A percentile compares a stretch with the other conserved stretches of the same genome.
phyloP scores from a whole-genome alignment of 208 protist species.

The Acanthamoeba polyphaga region DNA sequence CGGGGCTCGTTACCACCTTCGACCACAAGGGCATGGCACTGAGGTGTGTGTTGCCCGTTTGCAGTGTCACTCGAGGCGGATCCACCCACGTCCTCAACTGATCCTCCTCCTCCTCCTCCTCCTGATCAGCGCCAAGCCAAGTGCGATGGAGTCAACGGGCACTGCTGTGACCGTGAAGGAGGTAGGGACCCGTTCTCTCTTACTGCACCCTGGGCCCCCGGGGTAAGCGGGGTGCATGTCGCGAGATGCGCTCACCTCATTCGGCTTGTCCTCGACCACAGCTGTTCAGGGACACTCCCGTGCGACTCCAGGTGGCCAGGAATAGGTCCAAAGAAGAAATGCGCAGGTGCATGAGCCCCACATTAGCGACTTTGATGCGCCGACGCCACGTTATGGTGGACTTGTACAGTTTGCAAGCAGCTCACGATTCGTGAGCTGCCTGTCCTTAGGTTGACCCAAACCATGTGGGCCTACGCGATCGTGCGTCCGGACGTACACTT shows the following conservation, averaged over 20 bases:
- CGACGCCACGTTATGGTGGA: no score
- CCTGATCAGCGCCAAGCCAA: background rate
- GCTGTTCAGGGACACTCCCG: background rate
- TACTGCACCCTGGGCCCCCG: no score
- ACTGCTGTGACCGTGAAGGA: background rate
- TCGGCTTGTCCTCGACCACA: background rate
- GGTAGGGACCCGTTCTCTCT: background rate
- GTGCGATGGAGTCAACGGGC: background rate
- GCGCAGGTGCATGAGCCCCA: background rate
- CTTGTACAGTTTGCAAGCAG: background rate
- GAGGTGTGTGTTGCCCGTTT: background rate
- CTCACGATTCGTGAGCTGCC: no score
- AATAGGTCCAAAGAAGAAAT: constrained; percentile 55
- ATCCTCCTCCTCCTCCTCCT: background rate
- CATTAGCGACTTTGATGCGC: background rate
- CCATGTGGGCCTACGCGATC: constrained; percentile 7
- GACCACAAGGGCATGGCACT: constrained; percentile 11
- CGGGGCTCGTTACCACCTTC: background rate
- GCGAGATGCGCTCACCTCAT: no score
- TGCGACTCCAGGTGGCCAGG: constrained; percentile 18
- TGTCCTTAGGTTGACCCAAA: background rate
- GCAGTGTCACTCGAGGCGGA: background rate
- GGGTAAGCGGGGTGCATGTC: no score
- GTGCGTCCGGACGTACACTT: constrained; percentile 40
- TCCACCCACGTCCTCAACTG: background rate